Evolutionary conservation across 192 early-diverging fungal species (phyloP).

Genomic region (Cetraspora pellucida): DNA sequence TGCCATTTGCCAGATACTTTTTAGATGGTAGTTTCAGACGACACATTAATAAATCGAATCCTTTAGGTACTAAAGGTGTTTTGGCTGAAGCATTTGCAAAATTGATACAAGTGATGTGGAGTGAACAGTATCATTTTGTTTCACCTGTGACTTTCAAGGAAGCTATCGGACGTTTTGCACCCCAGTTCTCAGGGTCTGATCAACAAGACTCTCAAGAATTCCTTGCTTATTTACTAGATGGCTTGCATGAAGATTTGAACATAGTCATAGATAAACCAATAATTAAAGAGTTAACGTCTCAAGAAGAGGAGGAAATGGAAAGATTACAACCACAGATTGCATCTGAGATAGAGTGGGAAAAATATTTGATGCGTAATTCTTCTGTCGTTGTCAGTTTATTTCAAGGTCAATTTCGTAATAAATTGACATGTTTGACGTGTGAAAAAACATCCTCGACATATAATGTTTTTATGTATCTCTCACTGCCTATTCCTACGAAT

Average conservation of each 20-base stretch:
- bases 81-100: constrained; percentile 78
- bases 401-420: constrained; percentile 79
- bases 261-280: constrained; percentile 37
- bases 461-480: constrained; percentile 88
- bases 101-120: constrained; percentile 83
- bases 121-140: constrained; percentile 71
- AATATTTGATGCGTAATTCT: constrained; percentile 73
- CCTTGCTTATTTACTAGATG: constrained; percentile 84
- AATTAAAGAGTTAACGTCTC: constrained; percentile 26
- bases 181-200: constrained; percentile 84
- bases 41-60: constrained; percentile 67
- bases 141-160: constrained; percentile 80
- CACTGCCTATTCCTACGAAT: constrained; percentile 80
- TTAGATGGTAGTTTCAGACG: constrained; percentile 63
- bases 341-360: constrained; percentile 70
- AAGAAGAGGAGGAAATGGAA: constrained; percentile 62
- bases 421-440: constrained; percentile 72
- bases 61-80: constrained; percentile 71
- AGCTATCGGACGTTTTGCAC: constrained; percentile 72
- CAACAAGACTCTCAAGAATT: constrained; percentile 99
- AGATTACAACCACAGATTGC: constrained; percentile 62
- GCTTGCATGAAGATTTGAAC: constrained; percentile 92
- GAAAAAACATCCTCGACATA: constrained; percentile 82
- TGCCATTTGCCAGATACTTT: constrained; percentile 73
- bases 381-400: constrained; percentile 89